These are phyloP conservation scores for Clarireedia monteithiana DNA, from an alignment of 2,329 filamentous ascomycete genomes.

Conservation along the genomic window DNA sequence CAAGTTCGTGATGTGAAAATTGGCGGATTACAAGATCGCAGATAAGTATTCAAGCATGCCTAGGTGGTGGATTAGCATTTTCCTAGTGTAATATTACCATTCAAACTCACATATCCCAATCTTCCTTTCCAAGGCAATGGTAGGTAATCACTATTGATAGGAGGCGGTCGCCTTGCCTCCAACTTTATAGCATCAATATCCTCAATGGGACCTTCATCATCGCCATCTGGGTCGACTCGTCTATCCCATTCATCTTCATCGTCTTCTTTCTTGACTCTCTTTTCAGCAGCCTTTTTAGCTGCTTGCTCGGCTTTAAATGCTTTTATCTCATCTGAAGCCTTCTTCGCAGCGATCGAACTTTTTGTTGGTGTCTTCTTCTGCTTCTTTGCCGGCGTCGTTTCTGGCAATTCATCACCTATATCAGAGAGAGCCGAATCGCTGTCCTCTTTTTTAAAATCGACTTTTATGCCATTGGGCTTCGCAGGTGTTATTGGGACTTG, in stretches of 20 bases:
- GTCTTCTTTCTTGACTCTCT: conserved; percentile 23
- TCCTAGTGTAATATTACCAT: background rate
- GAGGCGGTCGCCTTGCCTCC: conserved; percentile 44
- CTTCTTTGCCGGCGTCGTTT: conserved; percentile 18
- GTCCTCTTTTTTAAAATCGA: conserved; percentile 12
- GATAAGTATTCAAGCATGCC: conserved; percentile 90
- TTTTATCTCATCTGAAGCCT: conserved; percentile 28
- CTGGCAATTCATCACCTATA: conserved; percentile 1
- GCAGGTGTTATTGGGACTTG: conserved; percentile 5
- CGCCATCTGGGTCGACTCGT: conserved; percentile 24
- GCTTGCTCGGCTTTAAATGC: conserved; percentile 27
- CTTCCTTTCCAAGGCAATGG: conserved; percentile 88
- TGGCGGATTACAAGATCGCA: conserved; percentile 71
- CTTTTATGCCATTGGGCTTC: conserved; percentile 11
- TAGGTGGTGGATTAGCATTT: conserved; percentile 23
- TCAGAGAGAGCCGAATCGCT: conserved; percentile 19
- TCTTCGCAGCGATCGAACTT: conserved; percentile 27
- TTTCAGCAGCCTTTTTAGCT: conserved; percentile 22
- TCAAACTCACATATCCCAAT: conserved; percentile 67
- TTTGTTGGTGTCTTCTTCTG: conserved; percentile 24
- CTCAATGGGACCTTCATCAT: conserved; percentile 21
- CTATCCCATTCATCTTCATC: conserved; percentile 23
- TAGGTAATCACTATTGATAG: conserved; percentile 74
- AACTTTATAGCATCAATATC: conserved; percentile 24
- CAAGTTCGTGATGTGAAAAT: conserved; percentile 90